phyloP scores from a whole-genome alignment of 2,329 filamentous ascomycete genomes.

The Aspergillus persii region DNA sequence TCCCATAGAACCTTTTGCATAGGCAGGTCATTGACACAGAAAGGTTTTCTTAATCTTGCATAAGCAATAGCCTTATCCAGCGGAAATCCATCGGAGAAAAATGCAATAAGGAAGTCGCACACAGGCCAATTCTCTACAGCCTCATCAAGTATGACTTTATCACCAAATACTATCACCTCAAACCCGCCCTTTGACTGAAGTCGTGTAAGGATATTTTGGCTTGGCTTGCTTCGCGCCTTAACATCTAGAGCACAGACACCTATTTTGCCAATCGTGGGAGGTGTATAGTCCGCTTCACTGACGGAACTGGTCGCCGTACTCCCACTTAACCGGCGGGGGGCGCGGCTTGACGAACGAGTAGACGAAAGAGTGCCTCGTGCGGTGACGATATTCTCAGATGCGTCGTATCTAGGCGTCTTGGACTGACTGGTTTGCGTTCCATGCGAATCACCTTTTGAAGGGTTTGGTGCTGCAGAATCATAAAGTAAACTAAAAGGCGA shows the following conservation, averaged over 20 bases:
- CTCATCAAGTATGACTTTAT: slow-evolving; percentile 98
- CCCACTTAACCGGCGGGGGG: slow-evolving; percentile 73
- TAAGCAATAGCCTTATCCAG: slow-evolving; percentile 97
- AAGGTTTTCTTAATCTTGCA: slow-evolving; percentile 86
- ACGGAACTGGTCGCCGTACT: slow-evolving; percentile 80
- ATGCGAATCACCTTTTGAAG: slow-evolving; percentile 9
- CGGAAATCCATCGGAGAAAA: slow-evolving; percentile 97
- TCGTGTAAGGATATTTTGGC: slow-evolving; percentile 90
- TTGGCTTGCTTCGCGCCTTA: slow-evolving; percentile 95
- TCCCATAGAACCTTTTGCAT: slow-evolving; percentile 99
- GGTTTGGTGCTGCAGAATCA: slow-evolving; percentile 17
- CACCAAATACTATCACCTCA: slow-evolving; percentile 95
- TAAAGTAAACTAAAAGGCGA: slow-evolving; percentile 16
- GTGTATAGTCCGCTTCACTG: slow-evolving; percentile 57
- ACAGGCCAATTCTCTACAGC: slow-evolving; percentile 94
- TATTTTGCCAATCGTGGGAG: slow-evolving; percentile 61
- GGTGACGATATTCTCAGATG: slow-evolving; percentile 21
- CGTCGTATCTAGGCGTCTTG: slow-evolving; percentile 20
- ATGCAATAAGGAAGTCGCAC: slow-evolving; percentile 94
- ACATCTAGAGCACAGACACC: slow-evolving; percentile 94
- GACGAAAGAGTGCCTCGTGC: slow-evolving; percentile 29
- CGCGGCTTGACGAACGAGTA: slow-evolving; percentile 61
- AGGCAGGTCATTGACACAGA: slow-evolving; percentile 94
- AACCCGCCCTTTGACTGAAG: slow-evolving; percentile 89
- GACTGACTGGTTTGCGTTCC: slow-evolving; percentile 13